Conservation (phyloP, 257 asterid species). For the Forsythia suspensa region DNA sequence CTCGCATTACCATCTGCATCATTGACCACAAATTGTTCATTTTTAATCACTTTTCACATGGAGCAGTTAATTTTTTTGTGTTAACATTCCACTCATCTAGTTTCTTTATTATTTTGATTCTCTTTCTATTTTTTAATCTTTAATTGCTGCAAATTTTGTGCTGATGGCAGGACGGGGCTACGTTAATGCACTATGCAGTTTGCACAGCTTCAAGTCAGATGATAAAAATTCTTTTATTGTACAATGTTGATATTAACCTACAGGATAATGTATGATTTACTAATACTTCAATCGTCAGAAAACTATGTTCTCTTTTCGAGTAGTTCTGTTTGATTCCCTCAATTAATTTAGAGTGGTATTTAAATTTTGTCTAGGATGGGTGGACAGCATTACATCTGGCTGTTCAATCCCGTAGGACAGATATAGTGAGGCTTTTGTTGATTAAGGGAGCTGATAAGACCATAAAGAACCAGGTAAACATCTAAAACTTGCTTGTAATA, state of each 20-base stretch:
- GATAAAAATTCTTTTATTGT: constrained; percentile 83
- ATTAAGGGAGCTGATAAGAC: constrained; percentile 86
- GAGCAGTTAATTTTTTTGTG: neutral
- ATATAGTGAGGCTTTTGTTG: constrained; percentile 73
- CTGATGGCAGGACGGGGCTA: constrained; percentile 77
- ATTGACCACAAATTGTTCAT: neutral
- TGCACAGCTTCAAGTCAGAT: constrained; percentile 75
- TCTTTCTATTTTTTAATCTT: too few species aligned
- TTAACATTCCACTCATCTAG: too few species aligned
- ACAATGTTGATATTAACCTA: constrained; percentile 76
- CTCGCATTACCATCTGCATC: constrained; percentile 4
- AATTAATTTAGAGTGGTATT: constrained; percentile 14
- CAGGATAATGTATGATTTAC: constrained; percentile 64
- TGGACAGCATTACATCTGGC: constrained; percentile 94
- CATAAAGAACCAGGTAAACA: constrained; percentile 59
- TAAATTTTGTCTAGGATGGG: constrained; percentile 57
- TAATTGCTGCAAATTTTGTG: neutral
- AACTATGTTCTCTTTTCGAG: neutral
- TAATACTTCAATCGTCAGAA: constrained; percentile 1
- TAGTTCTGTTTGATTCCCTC: neutral
- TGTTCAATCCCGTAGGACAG: constrained; percentile 87
- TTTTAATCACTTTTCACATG: neutral
- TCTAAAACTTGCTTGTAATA: constrained; percentile 6
- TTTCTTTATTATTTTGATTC: too few species aligned
- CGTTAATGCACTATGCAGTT: constrained; percentile 93